phyloP scores from a whole-genome alignment of 2,329 filamentous ascomycete species.

The Rosellinia necatrix region DNA sequence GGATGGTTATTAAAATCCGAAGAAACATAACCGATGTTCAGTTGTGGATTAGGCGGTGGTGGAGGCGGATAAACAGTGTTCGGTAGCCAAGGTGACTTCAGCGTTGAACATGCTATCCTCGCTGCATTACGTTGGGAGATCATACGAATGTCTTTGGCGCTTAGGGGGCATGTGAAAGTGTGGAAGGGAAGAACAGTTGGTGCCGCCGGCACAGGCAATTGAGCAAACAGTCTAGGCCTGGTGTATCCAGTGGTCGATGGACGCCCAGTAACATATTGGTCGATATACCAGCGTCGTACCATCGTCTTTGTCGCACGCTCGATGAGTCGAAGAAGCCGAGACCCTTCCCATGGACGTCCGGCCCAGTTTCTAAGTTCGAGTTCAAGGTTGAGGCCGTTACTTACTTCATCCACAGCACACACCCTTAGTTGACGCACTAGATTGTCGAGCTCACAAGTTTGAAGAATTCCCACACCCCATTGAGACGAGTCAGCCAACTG shows the following conservation, averaged over 20 bases:
- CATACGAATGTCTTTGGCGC: constrained; percentile 85
- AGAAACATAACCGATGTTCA: constrained; percentile 96
- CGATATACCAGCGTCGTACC: constrained; percentile 85
- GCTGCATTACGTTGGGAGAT: constrained; percentile 96
- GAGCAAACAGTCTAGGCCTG: constrained; percentile 73
- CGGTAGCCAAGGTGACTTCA: constrained; percentile 86
- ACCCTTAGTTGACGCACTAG: constrained; percentile 53
- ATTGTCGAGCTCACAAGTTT: constrained; percentile 55
- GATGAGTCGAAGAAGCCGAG: constrained; percentile 78
- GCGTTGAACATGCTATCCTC: constrained; percentile 87
- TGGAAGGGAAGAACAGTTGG: constrained; percentile 97
- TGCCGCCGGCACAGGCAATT: constrained; percentile 79
- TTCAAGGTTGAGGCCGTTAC: constrained; percentile 45
- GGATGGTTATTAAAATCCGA: constrained; percentile 99
- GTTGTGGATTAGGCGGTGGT: constrained; percentile 74
- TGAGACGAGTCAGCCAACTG: constrained; percentile 84
- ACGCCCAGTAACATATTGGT: constrained; percentile 69
- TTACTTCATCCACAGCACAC: constrained; percentile 44
- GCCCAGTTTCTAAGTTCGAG: constrained; percentile 63
- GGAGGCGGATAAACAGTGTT: constrained; percentile 82
- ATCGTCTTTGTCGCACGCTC: constrained; percentile 81
- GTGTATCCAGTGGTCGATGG: constrained; percentile 66
- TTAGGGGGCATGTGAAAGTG: constrained; percentile 93
- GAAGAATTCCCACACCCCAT: constrained; percentile 80
- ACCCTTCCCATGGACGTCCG: constrained; percentile 83